Evolutionary conservation across 2,329 filamentous ascomycete species (phyloP), one percentile per base, ranked within the genome.

Genomic region (Coniella vitis): DNA sequence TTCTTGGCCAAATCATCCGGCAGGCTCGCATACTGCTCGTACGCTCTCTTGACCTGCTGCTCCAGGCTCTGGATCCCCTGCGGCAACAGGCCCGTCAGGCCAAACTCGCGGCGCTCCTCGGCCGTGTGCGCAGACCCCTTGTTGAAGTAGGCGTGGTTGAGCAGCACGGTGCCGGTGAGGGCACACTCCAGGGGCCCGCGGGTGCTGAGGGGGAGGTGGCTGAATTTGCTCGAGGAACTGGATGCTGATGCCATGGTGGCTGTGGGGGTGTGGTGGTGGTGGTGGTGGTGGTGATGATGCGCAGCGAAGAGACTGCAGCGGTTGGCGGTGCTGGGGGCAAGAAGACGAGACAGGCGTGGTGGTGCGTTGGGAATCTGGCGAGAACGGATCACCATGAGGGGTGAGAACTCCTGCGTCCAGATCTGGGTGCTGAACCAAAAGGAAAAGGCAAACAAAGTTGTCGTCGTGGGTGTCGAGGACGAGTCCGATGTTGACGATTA

Each of bases 41-140:
- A 94, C 1, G 90, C 89, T 20, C 90, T 78, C 49, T 79, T 69
- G 43, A 80, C 79, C 62, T 95, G 90, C 59, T 88, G 80, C 4
- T 90, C 84, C 4, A 95, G 74, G 0, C 80, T 86, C 61, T 91
- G 85, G 7, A 88, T 70, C 59, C 83, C 77, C 8, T 78, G 73
- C 0, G 90, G 90, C 0, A 95, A 70, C 7, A 94, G 69, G 4
- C 88, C 86, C 16, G 80, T 75, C 2, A 95, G 76, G 29, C 79
- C 78, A 63, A 95, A 94, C 1, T 70, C 68, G 3, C 70, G 67
- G 10, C 89, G 79, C 60, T 95, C 89, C 22, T 86, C 68, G 0
- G 69, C 58, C 0, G 85, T 76, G 57, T 91, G 91, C 0, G 82
- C 87, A 3, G 87, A 89, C 25, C 89, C 89, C 65, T 93, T 93